Percentiles rank a stretch among this genome's conserved stretches.
Conservation (phyloP, 257 asterid genomes). For the Forsythia suspensa region DNA sequence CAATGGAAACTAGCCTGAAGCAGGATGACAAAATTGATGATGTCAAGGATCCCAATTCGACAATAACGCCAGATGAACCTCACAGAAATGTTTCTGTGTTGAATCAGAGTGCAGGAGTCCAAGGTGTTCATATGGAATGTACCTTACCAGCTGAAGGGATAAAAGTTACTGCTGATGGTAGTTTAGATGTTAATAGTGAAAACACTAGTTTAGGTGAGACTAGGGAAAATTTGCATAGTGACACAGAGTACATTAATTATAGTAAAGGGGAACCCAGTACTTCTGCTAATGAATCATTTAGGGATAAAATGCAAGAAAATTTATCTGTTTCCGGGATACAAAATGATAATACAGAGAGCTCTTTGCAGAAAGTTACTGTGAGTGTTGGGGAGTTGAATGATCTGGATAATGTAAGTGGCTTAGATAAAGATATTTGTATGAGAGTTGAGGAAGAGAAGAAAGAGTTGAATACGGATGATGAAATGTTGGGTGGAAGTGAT, state of each 20-base stretch:
- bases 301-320: constrained; percentile 37
- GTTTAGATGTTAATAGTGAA: constrained; percentile 34
- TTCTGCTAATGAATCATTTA: constrained; percentile 34
- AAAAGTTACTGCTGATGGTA: constrained; percentile 29
- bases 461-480: constrained; percentile 26
- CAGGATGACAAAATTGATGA: constrained; percentile 40
- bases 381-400: constrained; percentile 33
- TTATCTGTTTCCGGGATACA: constrained; percentile 29
- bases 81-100: constrained; percentile 30
- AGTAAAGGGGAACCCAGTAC: constrained; percentile 33
- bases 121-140: constrained; percentile 25
- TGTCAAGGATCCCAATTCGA: constrained; percentile 24
- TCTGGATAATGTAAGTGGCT: constrained; percentile 29
- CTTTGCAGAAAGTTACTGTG: constrained; percentile 32
- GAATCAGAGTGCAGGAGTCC: constrained; percentile 36
- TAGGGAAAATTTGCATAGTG: constrained; percentile 26
- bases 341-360: constrained; percentile 31
- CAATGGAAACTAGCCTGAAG: constrained; percentile 36
- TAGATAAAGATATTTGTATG: constrained; percentile 22
- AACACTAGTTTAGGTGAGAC: constrained; percentile 25
- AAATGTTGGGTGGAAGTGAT: constrained; percentile 24
- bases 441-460: constrained; percentile 35
- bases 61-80: constrained; percentile 37
- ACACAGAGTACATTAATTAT: constrained; percentile 29
- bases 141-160: constrained; percentile 33